Percentiles rank a stretch among this genome's conserved stretches.
These are phyloP conservation scores for Usnea hakonensis DNA, from an alignment of 495 filamentous ascomycete genomes.

Conservation along the genomic window DNA sequence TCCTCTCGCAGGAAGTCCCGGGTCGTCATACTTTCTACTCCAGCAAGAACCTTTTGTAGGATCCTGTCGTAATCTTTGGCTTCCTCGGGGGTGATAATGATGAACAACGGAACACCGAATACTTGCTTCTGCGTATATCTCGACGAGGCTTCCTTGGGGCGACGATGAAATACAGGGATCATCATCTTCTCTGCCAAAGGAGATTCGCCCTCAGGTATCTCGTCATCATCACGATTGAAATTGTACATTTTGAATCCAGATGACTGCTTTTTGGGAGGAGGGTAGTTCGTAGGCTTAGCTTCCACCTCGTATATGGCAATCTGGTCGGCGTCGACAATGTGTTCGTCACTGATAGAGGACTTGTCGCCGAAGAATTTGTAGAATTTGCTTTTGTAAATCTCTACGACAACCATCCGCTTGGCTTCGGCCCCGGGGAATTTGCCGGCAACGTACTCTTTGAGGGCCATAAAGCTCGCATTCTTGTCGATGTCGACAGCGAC, in stretches of 20 bases:
- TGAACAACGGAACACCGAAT: conserved; percentile 53
- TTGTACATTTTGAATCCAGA: conserved; percentile 34
- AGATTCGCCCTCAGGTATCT: conserved; percentile 50
- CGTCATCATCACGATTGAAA: conserved; percentile 48
- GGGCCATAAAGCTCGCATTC: conserved; percentile 57
- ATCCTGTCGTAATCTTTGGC: conserved; percentile 51
- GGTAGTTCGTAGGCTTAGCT: conserved; percentile 65
- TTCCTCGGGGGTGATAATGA: conserved; percentile 55
- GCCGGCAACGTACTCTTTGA: conserved; percentile 70
- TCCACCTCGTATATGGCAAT: conserved; percentile 77
- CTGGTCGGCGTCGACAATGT: conserved; percentile 54
- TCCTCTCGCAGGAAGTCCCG: conserved; percentile 49
- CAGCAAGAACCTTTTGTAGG: conserved; percentile 51
- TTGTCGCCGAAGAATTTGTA: conserved; percentile 73
- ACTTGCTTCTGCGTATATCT: conserved; percentile 33
- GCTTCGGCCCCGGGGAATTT: conserved; percentile 49
- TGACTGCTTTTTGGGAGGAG: conserved; percentile 42
- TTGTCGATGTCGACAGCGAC: conserved; percentile 84
- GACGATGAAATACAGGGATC: conserved; percentile 71
- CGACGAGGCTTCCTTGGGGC: conserved; percentile 40
- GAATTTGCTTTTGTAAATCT: conserved; percentile 73
- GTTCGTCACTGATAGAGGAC: conserved; percentile 56
- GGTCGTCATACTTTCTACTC: conserved; percentile 54
- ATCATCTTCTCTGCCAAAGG: conserved; percentile 62
- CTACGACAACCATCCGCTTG: conserved; percentile 58